phyloP scores from a whole-genome alignment of 345 rosid species.

The Brassica napus region Da-Ae NC_063438.1:21925501-21926000 shows the following conservation, averaged over 20 bases:
- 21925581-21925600: too few species aligned
- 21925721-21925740: too few species aligned
- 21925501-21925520: too few species aligned
- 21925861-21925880: conserved; percentile 18
- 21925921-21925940: conserved; percentile 32
- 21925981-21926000: background rate
- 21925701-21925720: background rate
- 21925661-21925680: background rate
- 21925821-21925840: background rate
- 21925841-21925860: background rate
- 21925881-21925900: conserved; percentile 20
- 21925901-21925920: conserved; percentile 11
- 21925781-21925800: too few species aligned
- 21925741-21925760: too few species aligned
- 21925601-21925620: too few species aligned
- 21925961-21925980: background rate
- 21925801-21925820: background rate
- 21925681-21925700: background rate
- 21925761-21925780: too few species aligned
- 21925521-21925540: too few species aligned
- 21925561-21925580: too few species aligned
- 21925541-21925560: too few species aligned
- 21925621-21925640: too few species aligned
- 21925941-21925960: conserved; percentile 2
- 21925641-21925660: too few species aligned